phyloP scores from a whole-genome alignment of 1,284 basidiomycete species.

The Mycena sp. region DNA sequence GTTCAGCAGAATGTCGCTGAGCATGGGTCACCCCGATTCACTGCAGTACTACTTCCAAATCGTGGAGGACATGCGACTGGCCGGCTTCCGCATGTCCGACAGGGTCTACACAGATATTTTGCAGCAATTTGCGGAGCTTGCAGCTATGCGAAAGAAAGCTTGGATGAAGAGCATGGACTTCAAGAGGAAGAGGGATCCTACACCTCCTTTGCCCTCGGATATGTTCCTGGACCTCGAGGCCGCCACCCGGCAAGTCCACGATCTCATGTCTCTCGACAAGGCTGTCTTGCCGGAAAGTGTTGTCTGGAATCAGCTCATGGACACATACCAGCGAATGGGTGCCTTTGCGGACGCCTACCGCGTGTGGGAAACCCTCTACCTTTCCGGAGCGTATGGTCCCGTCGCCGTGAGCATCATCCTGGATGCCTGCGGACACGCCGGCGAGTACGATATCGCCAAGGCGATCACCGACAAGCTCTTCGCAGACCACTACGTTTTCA shows the following conservation, averaged over 20 bases:
- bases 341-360: slow-evolving; percentile 76
- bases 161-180: slow-evolving; percentile 14
- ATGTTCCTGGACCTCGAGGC: slow-evolving; percentile 50
- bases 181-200: no score
- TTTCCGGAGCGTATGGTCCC: slow-evolving; percentile 66
- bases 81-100: slow-evolving; percentile 65
- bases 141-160: slow-evolving; percentile 32
- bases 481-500: slow-evolving; percentile 60
- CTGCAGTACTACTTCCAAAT: slow-evolving; percentile 80
- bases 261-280: slow-evolving; percentile 81
- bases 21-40: slow-evolving; percentile 51
- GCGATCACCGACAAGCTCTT: slow-evolving; percentile 64
- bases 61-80: slow-evolving; percentile 83
- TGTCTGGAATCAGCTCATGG: slow-evolving; percentile 91
- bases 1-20: slow-evolving; percentile 66
- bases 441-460: slow-evolving; percentile 58
- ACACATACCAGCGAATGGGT: slow-evolving; percentile 84
- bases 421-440: slow-evolving; percentile 81
- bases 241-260: slow-evolving; percentile 77
- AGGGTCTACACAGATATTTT: slow-evolving; percentile 82
- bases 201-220: slow-evolving; percentile 29
- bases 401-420: slow-evolving; percentile 84
- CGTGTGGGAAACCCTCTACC: slow-evolving; percentile 84
- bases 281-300: slow-evolving; percentile 77
- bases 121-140: slow-evolving; percentile 58